These are phyloP conservation scores for Cairneyella variabilis DNA, from an alignment of 495 filamentous ascomycete species.

Conservation along the genomic window DNA sequence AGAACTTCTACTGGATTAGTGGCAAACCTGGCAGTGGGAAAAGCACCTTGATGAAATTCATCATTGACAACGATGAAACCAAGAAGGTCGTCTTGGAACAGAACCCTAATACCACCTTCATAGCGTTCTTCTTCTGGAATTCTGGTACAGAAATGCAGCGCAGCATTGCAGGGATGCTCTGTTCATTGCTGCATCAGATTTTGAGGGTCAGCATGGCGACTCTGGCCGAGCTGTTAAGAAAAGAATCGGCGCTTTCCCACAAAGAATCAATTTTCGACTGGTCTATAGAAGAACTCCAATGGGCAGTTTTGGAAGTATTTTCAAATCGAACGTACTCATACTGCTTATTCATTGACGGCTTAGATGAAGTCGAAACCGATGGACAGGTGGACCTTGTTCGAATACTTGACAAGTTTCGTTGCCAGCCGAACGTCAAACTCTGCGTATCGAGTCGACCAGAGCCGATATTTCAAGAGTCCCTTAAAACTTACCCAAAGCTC, in stretches of 20 bases:
- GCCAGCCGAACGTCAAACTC: conserved; percentile 23
- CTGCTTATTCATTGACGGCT: conserved; percentile 31
- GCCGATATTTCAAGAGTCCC: conserved; percentile 19
- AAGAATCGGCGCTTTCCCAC: neutral
- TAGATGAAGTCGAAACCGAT: conserved; percentile 31
- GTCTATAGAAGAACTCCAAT: neutral
- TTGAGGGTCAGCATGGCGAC: neutral
- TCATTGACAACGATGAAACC: conserved; percentile 16
- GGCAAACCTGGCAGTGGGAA: conserved; percentile 36
- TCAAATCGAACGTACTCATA: neutral
- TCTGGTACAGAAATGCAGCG: neutral
- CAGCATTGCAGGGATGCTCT: neutral
- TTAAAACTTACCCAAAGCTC: neutral
- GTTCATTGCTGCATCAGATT: neutral
- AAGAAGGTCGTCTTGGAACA: neutral
- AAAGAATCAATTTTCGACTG: conserved; percentile 5
- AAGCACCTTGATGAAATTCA: conserved; percentile 35
- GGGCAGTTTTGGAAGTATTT: neutral
- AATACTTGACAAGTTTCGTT: conserved; percentile 4
- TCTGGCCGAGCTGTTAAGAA: neutral
- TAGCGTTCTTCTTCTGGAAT: conserved; percentile 10
- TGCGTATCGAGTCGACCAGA: conserved; percentile 33
- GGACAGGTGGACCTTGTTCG: conserved; percentile 21
- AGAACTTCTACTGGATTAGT: conserved; percentile 30
- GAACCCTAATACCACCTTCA: neutral